Evolutionary conservation across 768 basidiomycete genomes (phyloP).

Genomic region (Dictyophora rubrovolvata): DNA sequence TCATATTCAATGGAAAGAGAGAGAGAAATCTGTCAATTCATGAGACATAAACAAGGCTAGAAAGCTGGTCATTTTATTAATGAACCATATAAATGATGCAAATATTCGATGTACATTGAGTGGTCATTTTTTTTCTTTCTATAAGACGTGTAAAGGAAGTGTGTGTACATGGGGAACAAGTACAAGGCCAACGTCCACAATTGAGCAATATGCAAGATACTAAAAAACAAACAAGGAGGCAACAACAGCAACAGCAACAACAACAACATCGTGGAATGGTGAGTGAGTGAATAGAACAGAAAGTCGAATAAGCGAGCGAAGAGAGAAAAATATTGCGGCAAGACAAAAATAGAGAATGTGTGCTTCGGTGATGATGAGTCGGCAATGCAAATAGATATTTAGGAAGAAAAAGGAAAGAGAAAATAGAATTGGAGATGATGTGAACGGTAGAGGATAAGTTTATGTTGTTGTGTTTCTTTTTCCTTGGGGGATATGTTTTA

Average conservation of each 20-base stretch:
- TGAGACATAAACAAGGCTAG: too few species aligned
- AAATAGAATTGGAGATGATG: neutral
- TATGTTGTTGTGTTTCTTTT: neutral
- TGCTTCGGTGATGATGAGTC: neutral
- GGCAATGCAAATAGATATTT: neutral
- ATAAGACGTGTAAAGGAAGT: neutral
- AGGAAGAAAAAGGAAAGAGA: neutral
- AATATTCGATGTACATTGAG: neutral
- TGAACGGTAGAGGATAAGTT: neutral
- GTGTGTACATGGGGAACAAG: neutral
- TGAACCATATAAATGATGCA: neutral
- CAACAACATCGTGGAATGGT: neutral
- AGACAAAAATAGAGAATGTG: neutral
- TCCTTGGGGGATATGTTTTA: neutral
- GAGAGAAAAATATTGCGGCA: neutral
- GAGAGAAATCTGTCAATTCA: too few species aligned
- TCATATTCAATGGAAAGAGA: too few species aligned
- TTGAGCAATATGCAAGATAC: neutral
- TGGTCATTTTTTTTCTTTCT: neutral
- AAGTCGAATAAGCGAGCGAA: neutral
- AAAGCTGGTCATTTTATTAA: too few species aligned
- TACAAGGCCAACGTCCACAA: conserved; percentile 2
- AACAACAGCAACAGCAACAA: neutral
- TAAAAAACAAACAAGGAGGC: neutral
- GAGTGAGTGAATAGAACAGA: neutral